Conservation (phyloP, 768 basidiomycete species). For the Russula virescens region DNA sequence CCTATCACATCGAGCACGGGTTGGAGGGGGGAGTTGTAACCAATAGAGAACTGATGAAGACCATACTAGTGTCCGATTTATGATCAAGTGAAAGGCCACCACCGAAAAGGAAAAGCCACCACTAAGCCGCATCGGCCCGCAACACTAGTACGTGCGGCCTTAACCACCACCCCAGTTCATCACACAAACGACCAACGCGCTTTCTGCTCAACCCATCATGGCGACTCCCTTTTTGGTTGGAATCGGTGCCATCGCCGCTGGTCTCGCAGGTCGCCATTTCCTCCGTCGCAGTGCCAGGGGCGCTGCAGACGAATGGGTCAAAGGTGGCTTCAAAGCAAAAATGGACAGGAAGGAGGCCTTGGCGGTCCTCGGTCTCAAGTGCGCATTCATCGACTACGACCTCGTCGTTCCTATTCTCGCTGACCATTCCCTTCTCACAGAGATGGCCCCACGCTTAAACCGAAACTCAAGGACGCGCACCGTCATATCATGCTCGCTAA, state of each 20-base stretch:
- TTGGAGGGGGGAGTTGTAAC: too few relatives aligned
- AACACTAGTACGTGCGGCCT: too few relatives aligned
- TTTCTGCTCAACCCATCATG: slow-evolving; percentile 39
- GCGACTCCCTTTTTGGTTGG: slow-evolving; percentile 74
- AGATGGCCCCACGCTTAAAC: slow-evolving; percentile 73
- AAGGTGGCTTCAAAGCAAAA: slow-evolving; percentile 91
- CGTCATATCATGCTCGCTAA: slow-evolving; percentile 96
- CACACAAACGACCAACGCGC: neutral
- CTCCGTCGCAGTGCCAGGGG: slow-evolving; percentile 58
- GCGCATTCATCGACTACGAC: slow-evolving; percentile 31
- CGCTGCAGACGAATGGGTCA: slow-evolving; percentile 79
- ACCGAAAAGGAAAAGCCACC: too few relatives aligned
- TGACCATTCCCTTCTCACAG: slow-evolving; percentile 36
- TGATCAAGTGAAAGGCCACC: too few relatives aligned
- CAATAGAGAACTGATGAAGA: too few relatives aligned
- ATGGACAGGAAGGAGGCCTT: slow-evolving; percentile 96
- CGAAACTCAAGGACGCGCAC: slow-evolving; percentile 88
- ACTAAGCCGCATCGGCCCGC: too few relatives aligned
- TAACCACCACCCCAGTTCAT: too few relatives aligned
- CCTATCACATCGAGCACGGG: too few relatives aligned
- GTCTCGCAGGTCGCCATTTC: slow-evolving; percentile 65
- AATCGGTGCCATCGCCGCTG: slow-evolving; percentile 70
- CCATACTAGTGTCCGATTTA: too few relatives aligned
- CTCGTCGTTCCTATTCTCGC: neutral
- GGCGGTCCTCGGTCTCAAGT: slow-evolving; percentile 90